Percentiles rank a stretch among this genome's conserved stretches.
Evolutionary conservation across 352 stramenopile genomes (phyloP).

Genomic region (Pythium periplocum): DNA sequence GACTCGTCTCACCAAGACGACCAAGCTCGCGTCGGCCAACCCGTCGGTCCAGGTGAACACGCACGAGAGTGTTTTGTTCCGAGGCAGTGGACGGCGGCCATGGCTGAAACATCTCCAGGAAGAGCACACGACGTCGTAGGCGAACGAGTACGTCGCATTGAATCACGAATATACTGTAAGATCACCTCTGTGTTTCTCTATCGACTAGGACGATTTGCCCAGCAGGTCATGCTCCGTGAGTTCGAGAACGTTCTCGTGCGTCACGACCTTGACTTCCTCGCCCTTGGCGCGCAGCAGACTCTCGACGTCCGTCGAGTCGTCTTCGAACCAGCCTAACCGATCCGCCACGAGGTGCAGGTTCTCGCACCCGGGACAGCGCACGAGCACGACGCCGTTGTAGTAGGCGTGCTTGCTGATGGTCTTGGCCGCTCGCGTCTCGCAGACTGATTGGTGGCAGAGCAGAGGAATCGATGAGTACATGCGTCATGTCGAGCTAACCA

Average conservation of each 20-base stretch:
- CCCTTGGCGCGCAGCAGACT: slow-evolving; percentile 74
- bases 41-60: slow-evolving; percentile 86
- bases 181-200: not conserved
- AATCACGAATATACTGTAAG: not conserved
- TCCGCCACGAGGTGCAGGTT: slow-evolving; percentile 99
- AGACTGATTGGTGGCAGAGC: slow-evolving; percentile 54
- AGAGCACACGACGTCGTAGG: slow-evolving; percentile 9
- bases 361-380: slow-evolving; percentile 95
- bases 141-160: not conserved
- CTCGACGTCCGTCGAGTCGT: slow-evolving; percentile 87
- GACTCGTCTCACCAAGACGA: slow-evolving; percentile 73
- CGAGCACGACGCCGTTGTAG: slow-evolving; percentile 96
- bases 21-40: slow-evolving; percentile 77
- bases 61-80: slow-evolving; percentile 83
- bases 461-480: no score
- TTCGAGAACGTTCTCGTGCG: slow-evolving; percentile 73
- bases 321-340: slow-evolving; percentile 90
- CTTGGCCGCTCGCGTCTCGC: slow-evolving; percentile 96
- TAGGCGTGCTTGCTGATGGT: slow-evolving; percentile 98
- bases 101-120: slow-evolving; percentile 77
- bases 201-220: slow-evolving; percentile 22
- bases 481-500: no score
- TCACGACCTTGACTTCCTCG: slow-evolving; percentile 68
- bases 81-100: slow-evolving; percentile 55
- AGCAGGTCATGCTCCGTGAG: slow-evolving; percentile 76